Conservation (phyloP, 2,329 filamentous ascomycete genomes). For the Phoma sp. region DNA sequence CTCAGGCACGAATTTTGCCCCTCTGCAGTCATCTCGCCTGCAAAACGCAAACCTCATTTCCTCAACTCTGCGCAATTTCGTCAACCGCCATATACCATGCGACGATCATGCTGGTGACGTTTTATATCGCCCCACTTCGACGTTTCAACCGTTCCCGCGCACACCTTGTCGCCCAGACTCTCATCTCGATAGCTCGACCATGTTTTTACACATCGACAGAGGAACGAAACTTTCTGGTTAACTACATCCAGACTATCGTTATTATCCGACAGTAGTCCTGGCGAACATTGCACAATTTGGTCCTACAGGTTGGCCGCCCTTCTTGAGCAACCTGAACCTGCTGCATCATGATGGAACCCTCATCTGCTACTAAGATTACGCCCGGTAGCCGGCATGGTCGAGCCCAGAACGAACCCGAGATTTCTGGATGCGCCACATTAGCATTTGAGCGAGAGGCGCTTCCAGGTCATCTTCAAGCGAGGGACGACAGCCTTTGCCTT, state of each 20-base stretch:
- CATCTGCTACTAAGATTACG: constrained; percentile 11
- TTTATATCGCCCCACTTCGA: constrained; percentile 28
- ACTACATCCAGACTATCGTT: background rate
- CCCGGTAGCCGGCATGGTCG: constrained; percentile 10
- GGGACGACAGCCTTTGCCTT: background rate
- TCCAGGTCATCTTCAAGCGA: background rate
- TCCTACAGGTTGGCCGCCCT: background rate
- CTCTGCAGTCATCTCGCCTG: background rate
- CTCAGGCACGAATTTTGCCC: background rate
- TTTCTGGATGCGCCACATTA: constrained; percentile 16
- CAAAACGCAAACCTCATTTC: constrained; percentile 8
- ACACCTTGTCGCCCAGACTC: constrained; percentile 9
- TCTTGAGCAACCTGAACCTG: background rate
- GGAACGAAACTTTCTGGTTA: background rate
- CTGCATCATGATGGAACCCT: constrained; percentile 2
- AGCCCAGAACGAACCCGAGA: constrained; percentile 10
- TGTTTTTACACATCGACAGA: background rate
- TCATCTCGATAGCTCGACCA: background rate
- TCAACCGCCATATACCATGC: constrained; percentile 17
- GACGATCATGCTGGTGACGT: constrained; percentile 31
- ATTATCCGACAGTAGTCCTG: background rate
- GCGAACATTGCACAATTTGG: background rate
- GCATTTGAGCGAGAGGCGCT: background rate
- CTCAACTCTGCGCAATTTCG: constrained; percentile 8
- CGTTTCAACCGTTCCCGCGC: constrained; percentile 25